Percentiles rank a stretch among this genome's conserved stretches.
These are phyloP conservation scores for Cercospora janseana DNA, from an alignment of 2,329 filamentous ascomycete genomes.

Conservation along the genomic window DNA sequence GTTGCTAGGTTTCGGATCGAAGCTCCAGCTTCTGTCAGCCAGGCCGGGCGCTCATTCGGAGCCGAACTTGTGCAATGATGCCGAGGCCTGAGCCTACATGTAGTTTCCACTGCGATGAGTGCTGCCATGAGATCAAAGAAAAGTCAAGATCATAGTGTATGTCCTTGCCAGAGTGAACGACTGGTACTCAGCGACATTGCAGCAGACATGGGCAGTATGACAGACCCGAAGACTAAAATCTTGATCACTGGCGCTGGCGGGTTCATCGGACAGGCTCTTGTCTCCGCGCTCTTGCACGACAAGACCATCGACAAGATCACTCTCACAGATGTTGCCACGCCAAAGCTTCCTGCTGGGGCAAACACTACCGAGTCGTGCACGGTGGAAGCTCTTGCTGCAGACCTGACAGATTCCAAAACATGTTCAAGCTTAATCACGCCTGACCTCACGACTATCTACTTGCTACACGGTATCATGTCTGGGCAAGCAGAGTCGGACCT, in stretches of 20 bases:
- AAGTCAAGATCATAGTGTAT: too few relatives aligned
- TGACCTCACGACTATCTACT: not conserved
- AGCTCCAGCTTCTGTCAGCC: too few relatives aligned
- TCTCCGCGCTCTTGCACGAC: conserved; percentile 40
- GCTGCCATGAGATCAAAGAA: too few relatives aligned
- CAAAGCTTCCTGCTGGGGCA: not conserved
- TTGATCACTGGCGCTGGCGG: conserved; percentile 49
- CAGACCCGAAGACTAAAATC: conserved; percentile 14
- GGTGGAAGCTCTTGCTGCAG: not conserved
- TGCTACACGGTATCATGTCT: not conserved
- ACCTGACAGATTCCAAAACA: not conserved
- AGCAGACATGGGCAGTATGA: conserved; percentile 8
- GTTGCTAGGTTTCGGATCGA: too few relatives aligned
- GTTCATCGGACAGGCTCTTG: conserved; percentile 48
- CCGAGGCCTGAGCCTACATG: too few relatives aligned
- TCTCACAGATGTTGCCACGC: not conserved
- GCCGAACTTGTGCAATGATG: too few relatives aligned
- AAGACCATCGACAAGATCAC: conserved; percentile 33
- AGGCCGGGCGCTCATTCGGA: too few relatives aligned
- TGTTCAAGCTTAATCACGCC: not conserved
- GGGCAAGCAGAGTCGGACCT: conserved; percentile 42
- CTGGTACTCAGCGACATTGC: too few relatives aligned
- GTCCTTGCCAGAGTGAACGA: too few relatives aligned
- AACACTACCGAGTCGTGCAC: not conserved
- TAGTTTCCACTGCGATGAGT: too few relatives aligned